Evolutionary conservation across 768 basidiomycete genomes (phyloP).

Genomic region (Boletellus ananas): DNA sequence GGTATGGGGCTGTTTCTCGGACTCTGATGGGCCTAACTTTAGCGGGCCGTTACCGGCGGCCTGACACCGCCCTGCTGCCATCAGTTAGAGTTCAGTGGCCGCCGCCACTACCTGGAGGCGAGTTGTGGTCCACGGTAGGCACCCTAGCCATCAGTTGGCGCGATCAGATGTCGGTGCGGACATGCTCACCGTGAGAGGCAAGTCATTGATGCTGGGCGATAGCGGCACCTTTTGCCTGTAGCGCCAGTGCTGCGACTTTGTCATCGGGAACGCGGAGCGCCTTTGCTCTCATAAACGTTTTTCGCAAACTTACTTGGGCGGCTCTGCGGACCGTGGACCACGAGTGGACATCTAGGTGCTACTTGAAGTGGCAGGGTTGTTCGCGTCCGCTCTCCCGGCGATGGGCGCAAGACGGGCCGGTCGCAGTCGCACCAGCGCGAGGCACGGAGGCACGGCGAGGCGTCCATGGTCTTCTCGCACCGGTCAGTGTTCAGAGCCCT

Average conservation of each 20-base stretch:
- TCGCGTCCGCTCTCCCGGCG: not conserved
- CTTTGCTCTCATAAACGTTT: not conserved
- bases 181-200: not conserved
- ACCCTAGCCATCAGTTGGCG: not conserved
- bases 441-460: not conserved
- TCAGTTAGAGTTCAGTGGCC: not conserved
- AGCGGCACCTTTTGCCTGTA: too few relatives aligned
- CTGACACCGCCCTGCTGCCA: not conserved
- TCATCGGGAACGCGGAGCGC: not conserved
- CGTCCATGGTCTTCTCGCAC: not conserved
- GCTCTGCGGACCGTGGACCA: not conserved
- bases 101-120: not conserved
- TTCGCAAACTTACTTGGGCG: not conserved
- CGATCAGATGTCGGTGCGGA: not conserved
- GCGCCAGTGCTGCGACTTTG: not conserved
- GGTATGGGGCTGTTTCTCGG: not conserved
- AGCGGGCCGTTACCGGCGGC: conserved; percentile 3
- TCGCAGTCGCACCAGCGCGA: not conserved
- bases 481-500: not conserved
- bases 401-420: not conserved
- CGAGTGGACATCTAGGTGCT: not conserved
- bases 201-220: not conserved
- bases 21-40: not conserved
- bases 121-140: not conserved
- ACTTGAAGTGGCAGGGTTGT: not conserved